These are phyloP conservation scores for Drechslera avenae DNA, from an alignment of 2,329 filamentous ascomycete genomes.

Conservation along the genomic window DNA sequence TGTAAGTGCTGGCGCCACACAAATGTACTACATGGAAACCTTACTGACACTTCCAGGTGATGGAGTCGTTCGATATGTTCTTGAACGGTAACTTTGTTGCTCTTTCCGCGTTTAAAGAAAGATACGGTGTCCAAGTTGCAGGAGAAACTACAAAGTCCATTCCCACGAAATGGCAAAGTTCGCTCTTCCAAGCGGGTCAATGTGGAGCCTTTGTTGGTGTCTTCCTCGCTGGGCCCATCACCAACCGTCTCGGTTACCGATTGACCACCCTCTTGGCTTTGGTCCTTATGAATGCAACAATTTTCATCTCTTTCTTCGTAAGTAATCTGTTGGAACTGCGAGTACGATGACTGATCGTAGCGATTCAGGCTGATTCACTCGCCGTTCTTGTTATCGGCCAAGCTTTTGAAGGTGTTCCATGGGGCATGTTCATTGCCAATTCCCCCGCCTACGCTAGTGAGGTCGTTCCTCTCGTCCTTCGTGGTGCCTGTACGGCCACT, in stretches of 20 bases:
- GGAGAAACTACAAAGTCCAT: slow-evolving; percentile 48
- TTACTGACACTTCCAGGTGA: slow-evolving; percentile 53
- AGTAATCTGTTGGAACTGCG: background rate
- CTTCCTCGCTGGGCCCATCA: slow-evolving; percentile 63
- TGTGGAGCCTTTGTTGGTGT: slow-evolving; percentile 66
- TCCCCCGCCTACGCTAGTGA: slow-evolving; percentile 66
- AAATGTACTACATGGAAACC: too few species aligned
- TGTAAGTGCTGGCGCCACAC: slow-evolving; percentile 39
- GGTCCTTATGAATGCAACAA: slow-evolving; percentile 62
- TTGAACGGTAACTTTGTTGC: slow-evolving; percentile 65
- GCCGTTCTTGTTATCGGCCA: slow-evolving; percentile 58
- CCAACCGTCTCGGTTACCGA: slow-evolving; percentile 62
- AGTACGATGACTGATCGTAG: background rate
- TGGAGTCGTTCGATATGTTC: slow-evolving; percentile 68
- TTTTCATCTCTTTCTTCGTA: slow-evolving; percentile 64
- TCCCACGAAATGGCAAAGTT: slow-evolving; percentile 61
- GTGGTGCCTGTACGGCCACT: slow-evolving; percentile 64
- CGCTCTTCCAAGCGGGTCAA: slow-evolving; percentile 61
- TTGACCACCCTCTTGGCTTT: slow-evolving; percentile 60
- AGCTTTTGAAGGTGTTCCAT: slow-evolving; percentile 65
- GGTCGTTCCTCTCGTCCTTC: slow-evolving; percentile 63
- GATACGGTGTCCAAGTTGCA: slow-evolving; percentile 54
- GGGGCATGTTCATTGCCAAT: slow-evolving; percentile 69
- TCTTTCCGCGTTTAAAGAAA: slow-evolving; percentile 51
- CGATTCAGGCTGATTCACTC: slow-evolving; percentile 48